Evolutionary conservation across 257 asterid species (phyloP).

Genomic region (Jasminum sambac): DNA sequence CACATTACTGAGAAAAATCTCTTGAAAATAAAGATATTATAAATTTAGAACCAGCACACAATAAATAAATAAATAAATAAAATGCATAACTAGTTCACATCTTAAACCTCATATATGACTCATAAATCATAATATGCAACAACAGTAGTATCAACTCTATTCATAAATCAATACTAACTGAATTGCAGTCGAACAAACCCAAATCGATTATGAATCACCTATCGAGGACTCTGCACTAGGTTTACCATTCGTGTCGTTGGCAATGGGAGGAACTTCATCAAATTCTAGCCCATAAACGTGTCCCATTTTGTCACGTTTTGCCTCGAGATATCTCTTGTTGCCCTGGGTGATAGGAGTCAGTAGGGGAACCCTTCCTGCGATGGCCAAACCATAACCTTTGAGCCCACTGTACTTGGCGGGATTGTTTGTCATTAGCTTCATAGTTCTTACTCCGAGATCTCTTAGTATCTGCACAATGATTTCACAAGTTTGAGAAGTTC

Average conservation of each 20-base stretch:
- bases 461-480: constrained; percentile 69
- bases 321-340: constrained; percentile 83
- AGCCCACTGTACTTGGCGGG: constrained; percentile 92
- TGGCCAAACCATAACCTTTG: constrained; percentile 87
- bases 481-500: background rate
- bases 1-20: no score
- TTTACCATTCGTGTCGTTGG: constrained; percentile 42
- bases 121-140: no score
- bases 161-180: no score
- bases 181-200: background rate
- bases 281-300: constrained; percentile 70
- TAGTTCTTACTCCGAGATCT: constrained; percentile 94
- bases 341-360: constrained; percentile 74
- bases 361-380: constrained; percentile 81
- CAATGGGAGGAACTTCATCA: constrained; percentile 48
- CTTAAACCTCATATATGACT: no score
- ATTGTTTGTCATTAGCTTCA: constrained; percentile 95
- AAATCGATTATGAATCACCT: constrained; percentile 25
- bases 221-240: constrained; percentile 26
- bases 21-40: no score
- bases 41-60: no score
- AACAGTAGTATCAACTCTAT: no score
- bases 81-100: no score
- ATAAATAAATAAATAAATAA: no score
- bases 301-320: constrained; percentile 92